Percentiles rank a stretch among this genome's conserved stretches.
Evolutionary conservation across 768 basidiomycete genomes (phyloP).

Genomic region (Asterophora parasitica): DNA sequence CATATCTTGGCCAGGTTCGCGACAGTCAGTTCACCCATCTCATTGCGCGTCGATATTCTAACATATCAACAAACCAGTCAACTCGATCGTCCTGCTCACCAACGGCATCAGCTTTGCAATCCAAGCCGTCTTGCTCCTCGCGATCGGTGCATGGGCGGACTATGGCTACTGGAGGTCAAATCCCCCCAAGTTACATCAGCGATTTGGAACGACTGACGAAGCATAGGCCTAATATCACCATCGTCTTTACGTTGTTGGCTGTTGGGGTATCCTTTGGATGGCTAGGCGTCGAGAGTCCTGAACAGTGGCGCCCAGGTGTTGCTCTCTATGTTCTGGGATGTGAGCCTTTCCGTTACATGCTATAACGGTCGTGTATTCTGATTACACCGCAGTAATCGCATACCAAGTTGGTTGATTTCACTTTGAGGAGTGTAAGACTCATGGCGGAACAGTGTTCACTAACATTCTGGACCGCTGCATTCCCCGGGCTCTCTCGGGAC

Average conservation of each 20-base stretch:
- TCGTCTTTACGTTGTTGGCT: conserved; percentile 63
- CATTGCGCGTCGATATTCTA: neutral
- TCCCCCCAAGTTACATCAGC: neutral
- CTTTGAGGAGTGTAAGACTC: neutral
- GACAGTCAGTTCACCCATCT: conserved; percentile 41
- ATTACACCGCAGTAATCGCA: conserved; percentile 46
- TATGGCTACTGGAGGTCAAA: conserved; percentile 72
- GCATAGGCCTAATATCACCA: conserved; percentile 67
- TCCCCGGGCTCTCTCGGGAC: conserved; percentile 52
- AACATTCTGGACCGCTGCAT: conserved; percentile 83
- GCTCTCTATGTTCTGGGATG: conserved; percentile 61
- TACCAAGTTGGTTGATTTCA: conserved; percentile 48
- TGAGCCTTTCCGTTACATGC: conserved; percentile 27
- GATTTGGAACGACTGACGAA: conserved; percentile 3
- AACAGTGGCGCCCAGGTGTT: conserved; percentile 58
- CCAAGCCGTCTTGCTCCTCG: conserved; percentile 60
- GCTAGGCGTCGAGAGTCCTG: conserved; percentile 66
- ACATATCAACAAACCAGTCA: conserved; percentile 40
- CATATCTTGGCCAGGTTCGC: conserved; percentile 55
- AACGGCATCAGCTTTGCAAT: conserved; percentile 79
- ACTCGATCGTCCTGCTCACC: conserved; percentile 72
- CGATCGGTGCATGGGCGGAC: conserved; percentile 76
- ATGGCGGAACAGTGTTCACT: conserved; percentile 45
- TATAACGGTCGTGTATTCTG: no score
- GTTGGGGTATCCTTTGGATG: conserved; percentile 72